Conservation (phyloP, 208 protist genomes). For the Perkinsela sp. region DNA sequence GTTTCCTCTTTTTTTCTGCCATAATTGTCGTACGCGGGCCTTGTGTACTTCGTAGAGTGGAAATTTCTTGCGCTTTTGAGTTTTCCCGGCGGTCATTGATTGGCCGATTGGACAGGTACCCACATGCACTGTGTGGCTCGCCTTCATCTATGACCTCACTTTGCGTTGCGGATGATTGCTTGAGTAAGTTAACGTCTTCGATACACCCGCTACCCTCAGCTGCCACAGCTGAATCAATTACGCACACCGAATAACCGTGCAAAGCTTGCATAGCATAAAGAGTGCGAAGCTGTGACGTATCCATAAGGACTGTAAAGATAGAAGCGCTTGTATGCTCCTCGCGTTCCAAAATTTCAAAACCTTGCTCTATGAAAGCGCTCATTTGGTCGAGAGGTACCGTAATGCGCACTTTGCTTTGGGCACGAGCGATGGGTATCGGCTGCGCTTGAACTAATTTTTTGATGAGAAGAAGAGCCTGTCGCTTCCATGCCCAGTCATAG, state of each 20-base stretch:
- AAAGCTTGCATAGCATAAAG: neutral
- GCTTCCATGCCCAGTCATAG: constrained; percentile 59
- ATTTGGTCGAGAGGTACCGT: constrained; percentile 11
- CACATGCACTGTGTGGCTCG: too few species aligned
- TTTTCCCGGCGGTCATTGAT: too few species aligned
- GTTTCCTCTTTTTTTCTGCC: too few species aligned
- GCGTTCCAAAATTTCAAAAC: neutral
- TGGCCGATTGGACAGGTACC: too few species aligned
- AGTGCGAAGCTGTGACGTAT: neutral
- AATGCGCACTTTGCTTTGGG: constrained; percentile 72
- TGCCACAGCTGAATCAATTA: neutral
- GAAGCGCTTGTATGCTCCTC: neutral
- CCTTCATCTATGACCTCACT: too few species aligned
- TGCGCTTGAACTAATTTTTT: constrained; percentile 38
- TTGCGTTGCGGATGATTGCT: too few species aligned
- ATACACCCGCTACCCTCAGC: neutral
- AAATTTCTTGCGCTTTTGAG: too few species aligned
- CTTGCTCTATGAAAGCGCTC: constrained; percentile 5
- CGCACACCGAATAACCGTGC: neutral
- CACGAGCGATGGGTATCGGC: constrained; percentile 66
- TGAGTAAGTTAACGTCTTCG: too few species aligned
- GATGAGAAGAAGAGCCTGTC: constrained; percentile 73
- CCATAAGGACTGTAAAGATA: neutral
- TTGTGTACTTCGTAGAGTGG: too few species aligned
- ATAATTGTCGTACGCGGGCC: too few species aligned